phyloP scores from a whole-genome alignment of 768 basidiomycete species.

The Boletus sp. region DNA sequence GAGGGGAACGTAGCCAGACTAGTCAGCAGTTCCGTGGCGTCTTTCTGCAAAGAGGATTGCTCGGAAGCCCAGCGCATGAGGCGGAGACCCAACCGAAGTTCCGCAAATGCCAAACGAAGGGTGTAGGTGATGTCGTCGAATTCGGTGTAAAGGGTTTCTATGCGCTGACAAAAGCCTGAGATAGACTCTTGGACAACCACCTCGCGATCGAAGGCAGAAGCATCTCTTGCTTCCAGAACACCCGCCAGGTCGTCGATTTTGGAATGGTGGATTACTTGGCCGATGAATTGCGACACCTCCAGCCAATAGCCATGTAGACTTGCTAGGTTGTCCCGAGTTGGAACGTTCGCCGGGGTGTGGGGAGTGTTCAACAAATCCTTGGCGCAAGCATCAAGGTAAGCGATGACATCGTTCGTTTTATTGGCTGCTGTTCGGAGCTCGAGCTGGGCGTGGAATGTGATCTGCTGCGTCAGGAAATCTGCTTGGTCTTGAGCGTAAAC shows the following conservation, averaged over 20 bases:
- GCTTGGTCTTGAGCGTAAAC: slow-evolving; percentile 46
- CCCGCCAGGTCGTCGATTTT: slow-evolving; percentile 51
- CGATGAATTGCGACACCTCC: slow-evolving; percentile 74
- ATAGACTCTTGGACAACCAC: slow-evolving; percentile 77
- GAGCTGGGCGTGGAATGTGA: slow-evolving; percentile 51
- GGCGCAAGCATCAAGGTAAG: slow-evolving; percentile 42
- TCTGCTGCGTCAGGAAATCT: slow-evolving; percentile 43
- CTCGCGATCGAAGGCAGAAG: slow-evolving; percentile 52
- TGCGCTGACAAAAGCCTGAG: slow-evolving; percentile 70
- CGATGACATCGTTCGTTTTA: slow-evolving; percentile 44
- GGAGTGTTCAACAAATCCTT: slow-evolving; percentile 29
- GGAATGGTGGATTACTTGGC: slow-evolving; percentile 47
- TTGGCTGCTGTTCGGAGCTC: slow-evolving; percentile 62
- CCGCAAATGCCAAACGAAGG: slow-evolving; percentile 62
- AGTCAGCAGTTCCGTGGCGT: slow-evolving; percentile 23
- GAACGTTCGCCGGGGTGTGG: slow-evolving; percentile 26
- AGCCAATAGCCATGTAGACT: slow-evolving; percentile 67
- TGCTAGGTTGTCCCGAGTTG: slow-evolving; percentile 41
- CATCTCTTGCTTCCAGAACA: slow-evolving; percentile 36
- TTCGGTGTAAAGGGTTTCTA: slow-evolving; percentile 65
- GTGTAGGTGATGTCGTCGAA: slow-evolving; percentile 70
- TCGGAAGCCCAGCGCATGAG: slow-evolving; percentile 37
- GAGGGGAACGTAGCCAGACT: slow-evolving; percentile 57
- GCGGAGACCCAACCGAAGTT: slow-evolving; percentile 72
- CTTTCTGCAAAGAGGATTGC: slow-evolving; percentile 17